Evolutionary conservation across 1,139 yeast species (phyloP).

Genomic region (Candida pseudoviswanathii): DNA sequence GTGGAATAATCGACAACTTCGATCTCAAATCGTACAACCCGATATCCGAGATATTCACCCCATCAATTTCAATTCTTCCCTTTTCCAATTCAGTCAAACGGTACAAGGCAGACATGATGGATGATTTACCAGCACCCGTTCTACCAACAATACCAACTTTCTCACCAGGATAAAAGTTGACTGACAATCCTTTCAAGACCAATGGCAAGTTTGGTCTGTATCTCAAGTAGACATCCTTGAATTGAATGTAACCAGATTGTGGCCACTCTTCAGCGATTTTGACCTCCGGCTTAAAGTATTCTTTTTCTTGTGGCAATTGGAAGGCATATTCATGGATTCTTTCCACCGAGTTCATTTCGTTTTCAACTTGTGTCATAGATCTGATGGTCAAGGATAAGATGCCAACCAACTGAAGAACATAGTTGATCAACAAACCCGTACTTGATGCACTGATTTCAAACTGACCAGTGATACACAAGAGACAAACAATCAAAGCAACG

Average conservation of each 20-base stretch:
- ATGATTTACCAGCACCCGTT: conserved; percentile 91
- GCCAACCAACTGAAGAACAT: conserved; percentile 48
- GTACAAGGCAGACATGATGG: conserved; percentile 91
- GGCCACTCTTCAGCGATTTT: conserved; percentile 87
- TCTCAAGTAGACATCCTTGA: conserved; percentile 71
- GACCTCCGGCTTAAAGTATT: conserved; percentile 58
- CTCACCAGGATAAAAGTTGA: conserved; percentile 72
- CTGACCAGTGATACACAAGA: conserved; percentile 43
- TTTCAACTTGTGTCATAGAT: conserved; percentile 49
- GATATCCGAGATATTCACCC: conserved; percentile 63
- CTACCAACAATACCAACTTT: conserved; percentile 96
- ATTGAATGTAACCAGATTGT: conserved; percentile 72
- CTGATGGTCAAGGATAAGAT: conserved; percentile 44
- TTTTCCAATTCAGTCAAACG: conserved; percentile 85
- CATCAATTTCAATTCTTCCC: conserved; percentile 81
- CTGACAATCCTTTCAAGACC: conserved; percentile 82
- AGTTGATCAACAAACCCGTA: conserved; percentile 45
- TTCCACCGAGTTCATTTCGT: conserved; percentile 51
- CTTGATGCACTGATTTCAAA: conserved; percentile 46
- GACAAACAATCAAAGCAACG: conserved; percentile 41
- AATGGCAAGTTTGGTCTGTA: conserved; percentile 87
- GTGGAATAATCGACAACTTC: conserved; percentile 74
- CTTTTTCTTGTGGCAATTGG: conserved; percentile 73
- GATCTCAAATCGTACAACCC: conserved; percentile 62
- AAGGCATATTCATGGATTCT: conserved; percentile 46